These are phyloP conservation scores for Aureobasidium mangrovei DNA, from an alignment of 2,329 filamentous ascomycete species.

Conservation along the genomic window DNA sequence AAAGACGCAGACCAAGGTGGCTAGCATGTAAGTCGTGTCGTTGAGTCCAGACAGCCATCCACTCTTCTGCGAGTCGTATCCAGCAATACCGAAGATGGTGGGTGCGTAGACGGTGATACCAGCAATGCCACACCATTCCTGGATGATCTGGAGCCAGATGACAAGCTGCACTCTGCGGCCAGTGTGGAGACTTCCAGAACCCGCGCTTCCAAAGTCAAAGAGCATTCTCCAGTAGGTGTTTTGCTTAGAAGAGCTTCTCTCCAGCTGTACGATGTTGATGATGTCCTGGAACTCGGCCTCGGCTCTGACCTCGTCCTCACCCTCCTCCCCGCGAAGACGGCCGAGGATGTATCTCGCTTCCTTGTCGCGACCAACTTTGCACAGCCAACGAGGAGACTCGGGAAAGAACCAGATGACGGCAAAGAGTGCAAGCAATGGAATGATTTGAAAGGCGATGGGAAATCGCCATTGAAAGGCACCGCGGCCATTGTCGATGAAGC, in stretches of 20 bases:
- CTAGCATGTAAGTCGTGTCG: conserved; percentile 29
- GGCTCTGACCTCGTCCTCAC: conserved; percentile 31
- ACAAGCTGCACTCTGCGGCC: conserved; percentile 31
- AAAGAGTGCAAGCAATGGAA: conserved; percentile 52
- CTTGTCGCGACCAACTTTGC: conserved; percentile 56
- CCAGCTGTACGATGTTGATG: conserved; percentile 51
- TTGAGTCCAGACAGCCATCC: conserved; percentile 37
- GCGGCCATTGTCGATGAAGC: conserved; percentile 50
- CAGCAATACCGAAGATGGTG: conserved; percentile 28
- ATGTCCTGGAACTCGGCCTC: conserved; percentile 63
- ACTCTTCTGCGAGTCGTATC: conserved; percentile 27
- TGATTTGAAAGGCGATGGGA: conserved; percentile 49
- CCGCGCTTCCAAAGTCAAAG: conserved; percentile 21
- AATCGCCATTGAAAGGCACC: conserved; percentile 50
- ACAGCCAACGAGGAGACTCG: conserved; percentile 59
- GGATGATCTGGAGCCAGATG: conserved; percentile 34
- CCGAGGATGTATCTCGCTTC: conserved; percentile 58
- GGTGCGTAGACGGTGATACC: conserved; percentile 32
- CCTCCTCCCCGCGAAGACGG: conserved; percentile 50
- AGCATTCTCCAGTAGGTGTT: conserved; percentile 28
- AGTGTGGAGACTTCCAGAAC: conserved; percentile 27
- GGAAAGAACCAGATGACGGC: conserved; percentile 56
- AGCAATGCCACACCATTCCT: conserved; percentile 29
- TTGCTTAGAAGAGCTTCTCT: conserved; percentile 32
- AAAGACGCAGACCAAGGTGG: conserved; percentile 29